Conservation (phyloP, 2,329 filamentous ascomycete species). For the Chalaropsis thielavioides region DNA sequence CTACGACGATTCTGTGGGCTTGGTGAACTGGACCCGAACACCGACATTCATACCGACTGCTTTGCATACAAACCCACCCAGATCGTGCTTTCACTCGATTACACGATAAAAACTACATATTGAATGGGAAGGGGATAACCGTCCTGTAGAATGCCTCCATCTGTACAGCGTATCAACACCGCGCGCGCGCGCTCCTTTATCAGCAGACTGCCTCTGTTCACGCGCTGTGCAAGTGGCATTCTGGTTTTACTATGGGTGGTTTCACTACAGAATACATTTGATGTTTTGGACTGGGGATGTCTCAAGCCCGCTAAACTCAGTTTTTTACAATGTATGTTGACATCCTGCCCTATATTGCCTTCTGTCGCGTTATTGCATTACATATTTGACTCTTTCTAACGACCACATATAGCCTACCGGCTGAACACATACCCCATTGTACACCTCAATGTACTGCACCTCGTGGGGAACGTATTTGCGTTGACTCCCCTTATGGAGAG, state of each 20-base stretch:
- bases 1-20: no score
- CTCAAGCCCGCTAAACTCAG: constrained; percentile 59
- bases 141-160: constrained; percentile 7
- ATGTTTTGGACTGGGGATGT: constrained; percentile 61
- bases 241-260: constrained; percentile 57
- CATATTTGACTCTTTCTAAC: not conserved
- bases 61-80: no score
- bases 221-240: constrained; percentile 41
- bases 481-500: constrained; percentile 79
- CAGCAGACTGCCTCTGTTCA: constrained; percentile 75
- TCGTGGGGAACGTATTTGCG: constrained; percentile 63
- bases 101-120: no score
- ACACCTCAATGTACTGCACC: constrained; percentile 68
- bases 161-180: constrained; percentile 35
- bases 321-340: constrained; percentile 11
- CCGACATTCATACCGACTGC: no score
- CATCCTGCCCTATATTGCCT: not conserved
- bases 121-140: not conserved
- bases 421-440: constrained; percentile 86
- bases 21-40: no score
- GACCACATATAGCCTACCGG: constrained; percentile 55
- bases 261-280: constrained; percentile 54
- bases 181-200: constrained; percentile 63
- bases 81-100: no score
- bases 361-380: not conserved